A percentile compares a stretch with the other conserved stretches of the same genome.
Evolutionary conservation across 352 stramenopile genomes (phyloP).

Genomic region (Pythium biforme): DNA sequence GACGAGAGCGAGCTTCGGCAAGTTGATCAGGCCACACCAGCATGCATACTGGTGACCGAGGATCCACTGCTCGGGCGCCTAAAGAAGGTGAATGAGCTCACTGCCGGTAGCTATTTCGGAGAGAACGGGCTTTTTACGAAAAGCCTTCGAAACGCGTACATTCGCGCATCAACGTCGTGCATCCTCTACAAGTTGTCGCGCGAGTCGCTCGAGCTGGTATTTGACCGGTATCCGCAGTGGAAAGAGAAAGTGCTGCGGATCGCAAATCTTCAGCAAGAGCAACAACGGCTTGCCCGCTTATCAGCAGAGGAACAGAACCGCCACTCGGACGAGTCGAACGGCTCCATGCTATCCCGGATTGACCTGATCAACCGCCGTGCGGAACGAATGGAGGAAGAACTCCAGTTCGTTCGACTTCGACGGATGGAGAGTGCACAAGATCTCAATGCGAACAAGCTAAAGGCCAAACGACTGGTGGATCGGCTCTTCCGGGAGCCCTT

Average conservation of each 20-base stretch:
- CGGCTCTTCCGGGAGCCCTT: conserved; percentile 1
- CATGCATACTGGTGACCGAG: not conserved
- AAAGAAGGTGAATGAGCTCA: conserved; percentile 41
- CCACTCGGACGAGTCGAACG: conserved; percentile 20
- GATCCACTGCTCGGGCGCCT: conserved; percentile 12
- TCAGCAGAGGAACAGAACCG: conserved; percentile 24
- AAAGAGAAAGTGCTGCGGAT: conserved; percentile 46
- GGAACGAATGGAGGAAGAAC: conserved; percentile 33
- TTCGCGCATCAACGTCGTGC: conserved; percentile 43
- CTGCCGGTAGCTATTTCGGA: conserved; percentile 38
- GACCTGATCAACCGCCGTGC: conserved; percentile 29
- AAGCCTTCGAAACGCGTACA: conserved; percentile 35
- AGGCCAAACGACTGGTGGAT: not conserved
- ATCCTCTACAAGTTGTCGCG: conserved; percentile 48
- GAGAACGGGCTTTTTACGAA: conserved; percentile 45
- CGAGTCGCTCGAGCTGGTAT: conserved; percentile 45
- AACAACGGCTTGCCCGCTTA: conserved; percentile 27
- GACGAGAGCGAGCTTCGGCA: not conserved
- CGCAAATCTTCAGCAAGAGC: conserved; percentile 35
- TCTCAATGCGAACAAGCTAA: not conserved
- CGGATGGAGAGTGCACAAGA: conserved; percentile 15
- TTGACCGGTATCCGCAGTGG: conserved; percentile 43
- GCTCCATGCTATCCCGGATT: conserved; percentile 26
- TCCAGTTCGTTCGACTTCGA: conserved; percentile 31
- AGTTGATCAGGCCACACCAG: not conserved